Evolutionary conservation across 2,329 filamentous ascomycete genomes (phyloP).

Genomic region (Phoma sp.): DNA sequence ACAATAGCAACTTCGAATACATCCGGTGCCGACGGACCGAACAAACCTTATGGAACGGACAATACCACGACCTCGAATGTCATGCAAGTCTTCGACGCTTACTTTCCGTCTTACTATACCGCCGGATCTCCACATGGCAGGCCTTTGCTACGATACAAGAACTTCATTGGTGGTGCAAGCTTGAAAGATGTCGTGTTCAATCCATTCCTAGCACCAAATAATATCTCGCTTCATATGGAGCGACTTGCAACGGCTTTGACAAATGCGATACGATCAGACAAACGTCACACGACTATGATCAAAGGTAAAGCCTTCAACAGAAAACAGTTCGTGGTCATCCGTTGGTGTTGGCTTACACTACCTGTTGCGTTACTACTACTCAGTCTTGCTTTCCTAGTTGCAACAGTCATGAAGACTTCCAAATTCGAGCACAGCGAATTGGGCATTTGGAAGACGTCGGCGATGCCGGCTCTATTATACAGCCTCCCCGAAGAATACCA

Average conservation of each 20-base stretch:
- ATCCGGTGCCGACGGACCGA: neutral
- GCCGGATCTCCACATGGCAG: too few relatives aligned
- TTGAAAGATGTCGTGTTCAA: neutral
- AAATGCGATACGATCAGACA: slow-evolving; percentile 22
- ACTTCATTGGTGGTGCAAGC: slow-evolving; percentile 1
- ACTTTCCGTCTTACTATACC: slow-evolving; percentile 21
- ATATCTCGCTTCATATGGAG: slow-evolving; percentile 30
- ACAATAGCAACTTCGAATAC: neutral
- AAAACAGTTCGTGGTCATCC: slow-evolving; percentile 21
- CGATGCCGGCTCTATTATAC: slow-evolving; percentile 32
- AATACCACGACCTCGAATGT: neutral
- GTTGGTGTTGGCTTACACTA: slow-evolving; percentile 41
- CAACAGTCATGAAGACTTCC: slow-evolving; percentile 34
- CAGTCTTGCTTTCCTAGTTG: slow-evolving; percentile 28
- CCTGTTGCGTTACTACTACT: slow-evolving; percentile 31
- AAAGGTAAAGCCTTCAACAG: slow-evolving; percentile 17
- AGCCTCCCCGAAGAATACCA: slow-evolving; percentile 22
- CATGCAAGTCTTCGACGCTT: slow-evolving; percentile 7
- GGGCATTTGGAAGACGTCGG: slow-evolving; percentile 39
- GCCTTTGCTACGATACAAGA: slow-evolving; percentile 4
- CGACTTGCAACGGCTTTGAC: slow-evolving; percentile 28
- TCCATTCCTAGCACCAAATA: slow-evolving; percentile 27
- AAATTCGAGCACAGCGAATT: slow-evolving; percentile 5
- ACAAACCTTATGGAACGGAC: neutral
- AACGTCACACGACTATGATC: neutral